Percentiles rank a stretch among this genome's conserved stretches.
Conservation (phyloP, 768 basidiomycete species). For the Phylloporus arenicola region DNA sequence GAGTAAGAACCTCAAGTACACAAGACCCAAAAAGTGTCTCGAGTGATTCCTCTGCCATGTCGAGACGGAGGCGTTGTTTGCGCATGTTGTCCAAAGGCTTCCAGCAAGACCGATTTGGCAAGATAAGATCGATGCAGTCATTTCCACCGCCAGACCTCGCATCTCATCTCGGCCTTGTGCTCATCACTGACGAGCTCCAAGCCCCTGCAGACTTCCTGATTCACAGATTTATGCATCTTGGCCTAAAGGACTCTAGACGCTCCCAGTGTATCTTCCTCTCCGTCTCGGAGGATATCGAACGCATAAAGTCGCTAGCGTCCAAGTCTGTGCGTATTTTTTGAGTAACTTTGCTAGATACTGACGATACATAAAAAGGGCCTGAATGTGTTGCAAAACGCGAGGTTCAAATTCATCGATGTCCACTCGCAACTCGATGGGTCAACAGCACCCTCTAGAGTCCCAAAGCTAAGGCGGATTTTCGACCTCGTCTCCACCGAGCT, state of each 20-base stretch:
- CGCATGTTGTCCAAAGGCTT: conserved; percentile 17
- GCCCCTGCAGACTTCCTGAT: conserved; percentile 73
- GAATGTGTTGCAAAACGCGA: conserved; percentile 33
- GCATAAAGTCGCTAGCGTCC: conserved; percentile 59
- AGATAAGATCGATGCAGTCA: conserved; percentile 30
- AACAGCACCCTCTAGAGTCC: conserved; percentile 2
- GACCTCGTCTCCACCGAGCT: conserved; percentile 33
- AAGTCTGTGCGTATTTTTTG: conserved; percentile 66
- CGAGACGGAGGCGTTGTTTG: conserved; percentile 6
- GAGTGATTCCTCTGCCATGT: conserved; percentile 38
- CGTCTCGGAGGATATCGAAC: conserved; percentile 48
- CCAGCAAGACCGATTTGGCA: conserved; percentile 16
- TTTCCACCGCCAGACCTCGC: conserved; percentile 51
- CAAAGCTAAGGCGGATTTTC: conserved; percentile 30
- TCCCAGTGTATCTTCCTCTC: conserved; percentile 50
- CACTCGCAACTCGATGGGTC: conserved; percentile 32
- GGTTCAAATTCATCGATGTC: conserved; percentile 54
- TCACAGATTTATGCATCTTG: conserved; percentile 45
- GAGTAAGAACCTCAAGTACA: conserved; percentile 56
- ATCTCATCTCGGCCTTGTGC: conserved; percentile 45
- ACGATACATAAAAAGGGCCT: conserved; percentile 24
- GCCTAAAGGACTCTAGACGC: conserved; percentile 42
- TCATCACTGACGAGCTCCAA: conserved; percentile 66
- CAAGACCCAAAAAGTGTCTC: conserved; percentile 61
- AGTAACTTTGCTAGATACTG: conserved; percentile 3